Percentiles rank a stretch among this genome's conserved stretches.
phyloP scores from a whole-genome alignment of 495 filamentous ascomycete species.

The Penicillium turbatum region DNA sequence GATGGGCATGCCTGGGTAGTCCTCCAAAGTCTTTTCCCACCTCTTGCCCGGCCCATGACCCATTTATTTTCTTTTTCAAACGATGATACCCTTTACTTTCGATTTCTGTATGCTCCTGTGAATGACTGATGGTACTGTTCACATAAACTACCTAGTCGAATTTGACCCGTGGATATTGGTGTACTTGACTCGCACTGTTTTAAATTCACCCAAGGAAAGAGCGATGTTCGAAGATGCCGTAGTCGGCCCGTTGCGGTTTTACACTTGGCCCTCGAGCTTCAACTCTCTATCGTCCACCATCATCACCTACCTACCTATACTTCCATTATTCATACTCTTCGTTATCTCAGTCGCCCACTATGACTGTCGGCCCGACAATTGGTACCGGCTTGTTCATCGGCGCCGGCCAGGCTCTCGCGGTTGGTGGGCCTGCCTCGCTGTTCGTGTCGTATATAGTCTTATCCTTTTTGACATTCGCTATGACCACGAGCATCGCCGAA shows the following conservation, averaged over 20 bases:
- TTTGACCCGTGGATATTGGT: neutral
- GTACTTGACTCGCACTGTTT: neutral
- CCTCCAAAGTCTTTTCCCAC: neutral
- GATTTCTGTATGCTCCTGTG: neutral
- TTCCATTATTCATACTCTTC: constrained; percentile 14
- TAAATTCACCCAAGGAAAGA: neutral
- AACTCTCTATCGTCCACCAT: neutral
- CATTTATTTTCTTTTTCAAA: neutral
- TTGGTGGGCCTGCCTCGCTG: constrained; percentile 40
- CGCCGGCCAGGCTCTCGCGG: constrained; percentile 37
- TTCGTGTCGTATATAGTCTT: constrained; percentile 40
- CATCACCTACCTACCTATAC: neutral
- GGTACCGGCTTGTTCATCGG: constrained; percentile 41
- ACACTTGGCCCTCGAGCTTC: neutral
- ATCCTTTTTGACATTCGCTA: constrained; percentile 54
- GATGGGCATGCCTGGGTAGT: no score
- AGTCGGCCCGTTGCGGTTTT: neutral
- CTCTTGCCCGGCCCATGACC: neutral
- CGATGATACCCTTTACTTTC: constrained; percentile 24
- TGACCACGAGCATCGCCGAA: constrained; percentile 59
- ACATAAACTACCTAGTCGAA: neutral
- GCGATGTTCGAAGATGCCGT: neutral
- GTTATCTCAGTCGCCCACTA: constrained; percentile 9
- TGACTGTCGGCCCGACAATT: constrained; percentile 37
- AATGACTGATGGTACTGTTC: neutral